These are phyloP conservation scores for Cardamine resedifolia DNA, from an alignment of 345 rosid species.

Conservation along the genomic window DNA sequence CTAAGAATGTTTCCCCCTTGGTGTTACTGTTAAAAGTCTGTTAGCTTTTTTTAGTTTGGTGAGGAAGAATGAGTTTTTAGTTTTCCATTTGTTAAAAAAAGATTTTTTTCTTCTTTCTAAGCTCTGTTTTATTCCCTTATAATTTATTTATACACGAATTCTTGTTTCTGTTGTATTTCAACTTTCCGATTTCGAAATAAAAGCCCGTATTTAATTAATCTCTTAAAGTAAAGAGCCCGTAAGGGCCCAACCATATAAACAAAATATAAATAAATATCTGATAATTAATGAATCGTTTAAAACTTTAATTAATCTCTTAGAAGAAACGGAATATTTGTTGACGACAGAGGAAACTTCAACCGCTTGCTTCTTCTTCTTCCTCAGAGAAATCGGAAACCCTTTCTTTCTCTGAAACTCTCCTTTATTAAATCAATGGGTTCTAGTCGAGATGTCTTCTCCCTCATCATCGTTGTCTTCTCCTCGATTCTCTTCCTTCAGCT, in stretches of 20 bases:
- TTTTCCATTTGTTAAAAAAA: too few relatives aligned
- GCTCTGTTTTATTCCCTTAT: neutral
- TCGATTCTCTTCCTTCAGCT: constrained; percentile 4
- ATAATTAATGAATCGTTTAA: neutral
- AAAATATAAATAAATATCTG: neutral
- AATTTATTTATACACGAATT: constrained; percentile 14
- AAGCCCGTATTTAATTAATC: neutral
- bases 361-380: constrained; percentile 6
- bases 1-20: neutral
- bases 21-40: constrained; percentile 24
- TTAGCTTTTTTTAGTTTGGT: constrained; percentile 19
- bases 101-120: too few relatives aligned
- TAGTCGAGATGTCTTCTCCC: constrained; percentile 1
- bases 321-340: constrained; percentile 16
- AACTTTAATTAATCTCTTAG: neutral
- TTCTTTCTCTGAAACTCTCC: neutral
- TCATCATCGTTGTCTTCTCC: constrained; percentile 2
- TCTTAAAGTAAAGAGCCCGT: too few relatives aligned
- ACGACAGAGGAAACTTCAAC: constrained; percentile 5
- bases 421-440: constrained; percentile 14
- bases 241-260: neutral
- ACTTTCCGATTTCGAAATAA: neutral
- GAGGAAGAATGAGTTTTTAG: constrained; percentile 22
- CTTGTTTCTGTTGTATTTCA: constrained; percentile 4
- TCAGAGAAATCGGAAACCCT: neutral